Conservation (phyloP, 441 rosid genomes). For the Gossypium gossypioides region DNA sequence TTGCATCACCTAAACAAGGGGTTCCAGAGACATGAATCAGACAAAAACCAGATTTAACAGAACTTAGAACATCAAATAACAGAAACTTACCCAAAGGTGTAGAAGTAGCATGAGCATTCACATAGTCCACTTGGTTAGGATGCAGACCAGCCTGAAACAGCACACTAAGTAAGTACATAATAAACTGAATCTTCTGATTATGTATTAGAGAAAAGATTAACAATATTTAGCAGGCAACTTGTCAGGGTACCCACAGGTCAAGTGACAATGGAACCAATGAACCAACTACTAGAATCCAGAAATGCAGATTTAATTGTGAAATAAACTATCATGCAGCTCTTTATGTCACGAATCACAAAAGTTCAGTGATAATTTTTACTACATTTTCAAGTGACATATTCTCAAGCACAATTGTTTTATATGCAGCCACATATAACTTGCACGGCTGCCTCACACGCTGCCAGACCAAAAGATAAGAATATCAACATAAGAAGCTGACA, state of each 20-base stretch:
- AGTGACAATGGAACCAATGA: background rate
- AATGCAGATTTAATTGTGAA: background rate
- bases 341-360: background rate
- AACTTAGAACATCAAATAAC: conserved; percentile 8
- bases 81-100: conserved; percentile 62
- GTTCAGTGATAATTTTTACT: background rate
- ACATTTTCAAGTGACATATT: background rate
- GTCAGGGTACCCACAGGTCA: background rate
- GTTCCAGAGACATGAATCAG: conserved; percentile 5
- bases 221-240: background rate
- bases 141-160: conserved; percentile 61
- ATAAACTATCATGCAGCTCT: background rate
- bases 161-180: conserved; percentile 10
- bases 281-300: background rate
- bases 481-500: conserved; percentile 1
- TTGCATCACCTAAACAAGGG: conserved; percentile 55
- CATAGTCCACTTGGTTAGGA: conserved; percentile 68
- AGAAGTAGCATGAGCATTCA: conserved; percentile 93
- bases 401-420: background rate
- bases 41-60: background rate
- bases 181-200: background rate
- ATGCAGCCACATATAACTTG: background rate
- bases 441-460: background rate
- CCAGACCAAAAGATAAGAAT: background rate
- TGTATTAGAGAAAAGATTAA: background rate